Percentiles rank a stretch among this genome's conserved stretches.
phyloP scores from a whole-genome alignment of 108 stramenopile genomes.

The Nannochloropsis gaditana region DNA sequence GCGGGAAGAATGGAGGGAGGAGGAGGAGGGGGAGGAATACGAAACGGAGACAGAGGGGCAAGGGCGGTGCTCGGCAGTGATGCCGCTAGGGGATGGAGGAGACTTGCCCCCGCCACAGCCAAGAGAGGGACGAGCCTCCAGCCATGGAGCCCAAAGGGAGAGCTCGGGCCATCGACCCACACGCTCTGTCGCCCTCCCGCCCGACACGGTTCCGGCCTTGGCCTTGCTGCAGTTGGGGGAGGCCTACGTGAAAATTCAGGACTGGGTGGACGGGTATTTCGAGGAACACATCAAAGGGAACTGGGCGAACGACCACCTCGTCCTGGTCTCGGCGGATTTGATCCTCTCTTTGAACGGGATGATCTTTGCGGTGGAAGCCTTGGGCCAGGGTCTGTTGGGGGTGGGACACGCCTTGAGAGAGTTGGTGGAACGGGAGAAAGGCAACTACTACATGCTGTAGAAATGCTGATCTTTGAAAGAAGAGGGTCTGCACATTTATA shows the following conservation, averaged over 20 bases:
- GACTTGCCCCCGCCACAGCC: too few relatives aligned
- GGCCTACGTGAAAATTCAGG: background rate
- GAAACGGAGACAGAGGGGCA: background rate
- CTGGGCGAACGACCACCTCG: background rate
- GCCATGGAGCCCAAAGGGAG: background rate
- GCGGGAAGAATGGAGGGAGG: background rate
- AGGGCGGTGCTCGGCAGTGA: background rate
- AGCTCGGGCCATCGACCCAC: background rate
- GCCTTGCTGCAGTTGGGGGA: background rate
- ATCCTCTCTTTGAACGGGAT: slow-evolving; percentile 11
- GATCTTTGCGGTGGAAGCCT: background rate
- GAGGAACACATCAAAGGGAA: background rate
- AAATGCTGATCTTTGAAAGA: too few relatives aligned
- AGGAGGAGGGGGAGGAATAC: background rate
- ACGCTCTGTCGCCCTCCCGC: background rate
- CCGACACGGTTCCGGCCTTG: background rate
- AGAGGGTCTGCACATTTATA: too few relatives aligned
- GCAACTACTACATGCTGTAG: background rate
- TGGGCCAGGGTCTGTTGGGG: background rate
- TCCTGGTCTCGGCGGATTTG: background rate
- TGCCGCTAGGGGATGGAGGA: background rate
- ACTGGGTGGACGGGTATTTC: slow-evolving; percentile 10
- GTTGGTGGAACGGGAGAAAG: slow-evolving; percentile 11
- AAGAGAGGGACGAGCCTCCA: background rate
- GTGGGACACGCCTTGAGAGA: background rate